These are phyloP conservation scores for Halophytophthora polymorphica DNA, from an alignment of 352 stramenopile species.

Conservation along the genomic window DNA sequence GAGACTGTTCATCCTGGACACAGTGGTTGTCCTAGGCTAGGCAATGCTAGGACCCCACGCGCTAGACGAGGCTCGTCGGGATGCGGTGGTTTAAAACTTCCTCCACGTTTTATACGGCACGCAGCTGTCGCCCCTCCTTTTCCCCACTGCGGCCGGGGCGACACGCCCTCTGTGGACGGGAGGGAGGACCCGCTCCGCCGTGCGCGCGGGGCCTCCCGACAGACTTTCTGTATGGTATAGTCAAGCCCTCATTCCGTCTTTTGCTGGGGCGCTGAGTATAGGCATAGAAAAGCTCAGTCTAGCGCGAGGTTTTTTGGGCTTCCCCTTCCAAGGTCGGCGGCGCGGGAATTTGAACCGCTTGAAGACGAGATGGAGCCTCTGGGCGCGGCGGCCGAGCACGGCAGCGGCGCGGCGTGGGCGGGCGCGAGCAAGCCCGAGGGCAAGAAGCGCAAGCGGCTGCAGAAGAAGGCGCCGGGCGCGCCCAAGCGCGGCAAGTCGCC, in stretches of 20 bases:
- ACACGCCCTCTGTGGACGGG: slow-evolving; percentile 1
- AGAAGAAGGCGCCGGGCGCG: slow-evolving; percentile 88
- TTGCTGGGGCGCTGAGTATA: slow-evolving; percentile 72
- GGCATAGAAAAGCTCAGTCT: slow-evolving; percentile 79
- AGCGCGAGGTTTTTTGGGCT: slow-evolving; percentile 20
- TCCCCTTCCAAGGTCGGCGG: too few species aligned
- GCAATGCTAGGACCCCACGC: too few species aligned
- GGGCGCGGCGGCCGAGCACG: slow-evolving; percentile 53
- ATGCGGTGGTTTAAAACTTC: slow-evolving; percentile 6
- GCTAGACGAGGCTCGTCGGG: too few species aligned
- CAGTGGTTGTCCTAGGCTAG: background rate
- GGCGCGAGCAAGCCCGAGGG: slow-evolving; percentile 64
- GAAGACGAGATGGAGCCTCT: slow-evolving; percentile 60
- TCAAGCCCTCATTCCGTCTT: slow-evolving; percentile 72
- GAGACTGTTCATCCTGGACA: background rate
- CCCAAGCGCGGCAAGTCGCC: slow-evolving; percentile 89
- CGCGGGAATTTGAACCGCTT: slow-evolving; percentile 8
- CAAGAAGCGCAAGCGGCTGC: slow-evolving; percentile 89
- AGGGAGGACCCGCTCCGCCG: slow-evolving; percentile 18
- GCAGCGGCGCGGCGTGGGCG: slow-evolving; percentile 48
- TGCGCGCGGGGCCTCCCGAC: background rate
- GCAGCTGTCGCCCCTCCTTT: slow-evolving; percentile 6
- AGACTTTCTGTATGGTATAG: slow-evolving; percentile 79
- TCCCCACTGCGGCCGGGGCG: background rate
- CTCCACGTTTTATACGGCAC: background rate